Evolutionary conservation across 169 alveolate genomes (phyloP).

Genomic region (Eimeria tenella): DNA sequence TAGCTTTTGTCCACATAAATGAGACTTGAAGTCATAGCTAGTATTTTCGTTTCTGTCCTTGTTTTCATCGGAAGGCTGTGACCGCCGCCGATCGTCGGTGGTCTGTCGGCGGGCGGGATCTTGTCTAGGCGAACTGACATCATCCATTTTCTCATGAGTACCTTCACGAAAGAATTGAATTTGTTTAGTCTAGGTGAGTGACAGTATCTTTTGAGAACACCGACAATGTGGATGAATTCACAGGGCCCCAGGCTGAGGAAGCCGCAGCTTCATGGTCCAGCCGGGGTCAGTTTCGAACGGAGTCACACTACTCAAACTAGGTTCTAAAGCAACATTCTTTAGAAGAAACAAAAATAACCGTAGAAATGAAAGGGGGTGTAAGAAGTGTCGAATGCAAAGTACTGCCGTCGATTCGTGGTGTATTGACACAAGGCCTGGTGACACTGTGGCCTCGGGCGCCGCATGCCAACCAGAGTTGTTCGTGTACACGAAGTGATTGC

Average conservation of each 20-base stretch:
- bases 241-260: neutral
- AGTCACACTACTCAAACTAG: constrained; percentile 19
- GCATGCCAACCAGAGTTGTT: constrained; percentile 70
- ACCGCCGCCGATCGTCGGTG: neutral
- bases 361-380: neutral
- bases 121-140: neutral
- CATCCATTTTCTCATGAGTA: constrained; percentile 23
- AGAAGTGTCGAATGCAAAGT: neutral
- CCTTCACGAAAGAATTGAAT: neutral
- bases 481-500: constrained; percentile 19
- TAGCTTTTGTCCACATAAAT: constrained; percentile 20
- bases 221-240: neutral
- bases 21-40: neutral
- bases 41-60: neutral
- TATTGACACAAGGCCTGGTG: constrained; percentile 63
- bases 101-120: constrained; percentile 22
- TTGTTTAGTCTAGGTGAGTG: neutral
- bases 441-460: neutral
- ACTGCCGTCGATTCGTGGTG: constrained; percentile 54
- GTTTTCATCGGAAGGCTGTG: neutral
- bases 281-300: neutral
- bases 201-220: neutral
- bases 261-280: constrained; percentile 7
- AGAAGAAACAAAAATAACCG: neutral
- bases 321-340: neutral